phyloP scores from a whole-genome alignment of 108 stramenopile species.

The Parmales sp. region DNA sequence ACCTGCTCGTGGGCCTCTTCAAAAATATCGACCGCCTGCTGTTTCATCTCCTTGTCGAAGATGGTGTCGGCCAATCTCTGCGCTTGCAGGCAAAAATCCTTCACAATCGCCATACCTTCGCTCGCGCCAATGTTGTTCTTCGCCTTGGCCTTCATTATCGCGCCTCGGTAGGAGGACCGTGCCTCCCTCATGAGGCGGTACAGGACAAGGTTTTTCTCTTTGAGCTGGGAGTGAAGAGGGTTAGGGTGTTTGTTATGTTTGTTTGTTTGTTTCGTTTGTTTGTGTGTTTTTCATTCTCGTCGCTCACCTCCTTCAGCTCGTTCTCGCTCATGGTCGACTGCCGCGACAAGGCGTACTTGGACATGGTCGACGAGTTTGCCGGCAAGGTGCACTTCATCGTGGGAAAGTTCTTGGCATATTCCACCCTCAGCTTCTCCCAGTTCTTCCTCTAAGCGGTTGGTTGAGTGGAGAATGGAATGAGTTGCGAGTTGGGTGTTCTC shows the following conservation, averaged over 20 bases:
- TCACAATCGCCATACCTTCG: background rate
- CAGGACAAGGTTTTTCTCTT: background rate
- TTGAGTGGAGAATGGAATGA: no score
- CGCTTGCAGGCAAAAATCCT: background rate
- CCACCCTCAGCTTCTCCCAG: constrained; percentile 15
- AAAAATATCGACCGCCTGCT: background rate
- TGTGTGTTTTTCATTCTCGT: no score
- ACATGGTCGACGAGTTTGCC: constrained; percentile 12
- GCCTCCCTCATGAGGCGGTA: background rate
- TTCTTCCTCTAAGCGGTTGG: no score
- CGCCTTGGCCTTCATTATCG: background rate
- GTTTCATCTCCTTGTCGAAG: background rate
- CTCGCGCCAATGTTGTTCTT: background rate
- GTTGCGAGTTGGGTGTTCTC: no score
- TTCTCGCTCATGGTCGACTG: background rate
- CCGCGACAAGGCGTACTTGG: constrained; percentile 14
- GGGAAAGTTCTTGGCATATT: constrained; percentile 24
- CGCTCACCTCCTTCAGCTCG: background rate
- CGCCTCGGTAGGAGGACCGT: background rate
- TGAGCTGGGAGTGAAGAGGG: no score
- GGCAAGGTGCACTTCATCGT: constrained; percentile 19
- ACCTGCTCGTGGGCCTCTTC: background rate
- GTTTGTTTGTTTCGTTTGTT: no score
- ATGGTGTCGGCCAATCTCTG: background rate
- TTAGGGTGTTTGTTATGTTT: no score